Base-by-base conservation (phyloP, 768 basidiomycete species). In the Termitomyces sp. region DNA sequence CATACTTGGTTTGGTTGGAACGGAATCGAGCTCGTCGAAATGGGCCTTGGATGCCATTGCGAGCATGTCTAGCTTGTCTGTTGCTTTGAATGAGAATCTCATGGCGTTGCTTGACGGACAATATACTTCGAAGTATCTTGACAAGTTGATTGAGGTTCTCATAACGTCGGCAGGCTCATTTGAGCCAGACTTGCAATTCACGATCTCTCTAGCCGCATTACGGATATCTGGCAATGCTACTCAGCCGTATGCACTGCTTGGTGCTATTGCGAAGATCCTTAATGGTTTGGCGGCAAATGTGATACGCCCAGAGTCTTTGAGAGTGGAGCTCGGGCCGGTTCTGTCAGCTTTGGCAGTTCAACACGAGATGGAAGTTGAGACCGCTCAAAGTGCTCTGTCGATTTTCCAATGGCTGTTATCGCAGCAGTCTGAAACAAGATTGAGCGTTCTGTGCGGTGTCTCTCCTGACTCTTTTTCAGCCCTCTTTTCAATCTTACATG, bases 371-470 rank as follows among this genome's bases (percentile, higher is more conserved):
- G 71, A 75, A 48, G 57, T 63, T 39, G 73, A 75, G 20, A 71
- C 65, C 1, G 75, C 81, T 14, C 72, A 73, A 24, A 65, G 64
- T 6, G 59, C 78, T 9, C 64, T 84, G 18, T 67, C 74, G 4
- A 70, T 82, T 1, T 71, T 88, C n/a, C 72, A 77, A 53, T 88
- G 86, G 85, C 71, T 86, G n/a, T 63, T 73, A 13, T 67, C 73
- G 4, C 78, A 80, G 44, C 72, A 79, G 48, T 72, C 72, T 5
- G 71, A 77, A 7, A 65, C 74, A 46, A 77, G 75, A 42, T 72
- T 81, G 18, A 68, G 67, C n/a, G 75, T 76, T 22, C 72, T 88
- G 9, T 74, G 68, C 12, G 79, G 80, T 9, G 73, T 88, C 53
- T 75, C 80, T 4, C 60, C 68, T 44, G 75, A 80, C 22, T 74